These are phyloP conservation scores for Marchantia polymorpha DNA, from an alignment of 225 moss, liverwort and hornwort genomes.

Conservation along the genomic window DNA sequence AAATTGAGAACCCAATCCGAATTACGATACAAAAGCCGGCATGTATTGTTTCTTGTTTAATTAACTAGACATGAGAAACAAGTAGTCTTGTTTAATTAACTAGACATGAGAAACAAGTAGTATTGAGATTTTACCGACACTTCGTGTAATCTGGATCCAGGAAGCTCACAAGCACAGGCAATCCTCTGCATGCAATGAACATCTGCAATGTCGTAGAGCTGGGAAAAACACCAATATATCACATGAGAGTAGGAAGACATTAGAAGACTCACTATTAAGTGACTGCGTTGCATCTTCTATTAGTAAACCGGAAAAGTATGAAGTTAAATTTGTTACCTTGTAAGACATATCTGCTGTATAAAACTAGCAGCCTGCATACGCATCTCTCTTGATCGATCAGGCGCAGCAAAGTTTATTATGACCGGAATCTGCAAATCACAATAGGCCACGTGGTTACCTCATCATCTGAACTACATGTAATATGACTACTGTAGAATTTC, in stretches of 20 bases:
- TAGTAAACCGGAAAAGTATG: neutral
- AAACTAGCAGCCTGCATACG: constrained; percentile 88
- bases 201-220: constrained; percentile 88
- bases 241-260: neutral
- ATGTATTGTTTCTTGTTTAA: neutral
- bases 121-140: constrained; percentile 52
- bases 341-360: constrained; percentile 82
- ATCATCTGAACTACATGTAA: neutral
- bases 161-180: constrained; percentile 89
- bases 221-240: constrained; percentile 36
- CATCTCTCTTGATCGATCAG: constrained; percentile 60
- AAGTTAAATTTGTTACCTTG: constrained; percentile 48
- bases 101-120: neutral
- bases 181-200: constrained; percentile 96
- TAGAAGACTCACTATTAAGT: neutral
- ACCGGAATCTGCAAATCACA: constrained; percentile 67
- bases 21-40: neutral
- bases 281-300: too few species aligned
- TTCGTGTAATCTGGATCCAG: constrained; percentile 88
- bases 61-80: neutral
- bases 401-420: constrained; percentile 69
- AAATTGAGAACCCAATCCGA: neutral
- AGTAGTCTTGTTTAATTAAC: neutral
- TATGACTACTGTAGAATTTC: neutral
- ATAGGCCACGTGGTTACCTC: neutral